Evolutionary conservation across 768 basidiomycete species (phyloP).

Genomic region (Grammothele lineata): DNA sequence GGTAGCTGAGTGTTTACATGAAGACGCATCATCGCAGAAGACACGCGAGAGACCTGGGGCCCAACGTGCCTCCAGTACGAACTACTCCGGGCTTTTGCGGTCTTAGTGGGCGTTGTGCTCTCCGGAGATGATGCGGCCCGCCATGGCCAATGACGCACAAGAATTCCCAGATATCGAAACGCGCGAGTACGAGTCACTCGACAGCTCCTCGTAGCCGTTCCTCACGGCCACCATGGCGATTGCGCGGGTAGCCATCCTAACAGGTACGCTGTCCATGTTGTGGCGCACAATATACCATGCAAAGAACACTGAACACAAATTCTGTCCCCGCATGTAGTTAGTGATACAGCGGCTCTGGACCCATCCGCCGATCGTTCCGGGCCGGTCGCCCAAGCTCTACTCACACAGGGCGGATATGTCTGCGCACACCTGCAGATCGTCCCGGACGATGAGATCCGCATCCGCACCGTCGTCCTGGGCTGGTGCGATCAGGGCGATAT

Average conservation of each 20-base stretch:
- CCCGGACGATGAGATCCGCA: slow-evolving; percentile 57
- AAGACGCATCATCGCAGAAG: no score
- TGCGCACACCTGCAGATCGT: slow-evolving; percentile 42
- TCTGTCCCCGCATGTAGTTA: no score
- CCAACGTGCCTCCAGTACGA: no score
- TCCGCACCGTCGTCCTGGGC: slow-evolving; percentile 42
- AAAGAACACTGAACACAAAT: neutral
- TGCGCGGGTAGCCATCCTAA: slow-evolving; percentile 26
- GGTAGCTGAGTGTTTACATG: no score
- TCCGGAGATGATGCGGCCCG: no score
- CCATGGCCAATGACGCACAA: no score
- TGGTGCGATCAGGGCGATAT: slow-evolving; percentile 45
- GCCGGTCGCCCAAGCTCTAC: slow-evolving; percentile 51
- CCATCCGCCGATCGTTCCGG: slow-evolving; percentile 59
- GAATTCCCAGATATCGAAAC: no score
- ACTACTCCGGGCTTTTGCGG: no score
- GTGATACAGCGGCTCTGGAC: slow-evolving; percentile 61
- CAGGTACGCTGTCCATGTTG: slow-evolving; percentile 22
- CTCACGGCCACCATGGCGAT: slow-evolving; percentile 11
- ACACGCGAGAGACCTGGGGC: no score
- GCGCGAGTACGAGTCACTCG: no score
- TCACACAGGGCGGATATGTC: slow-evolving; percentile 35
- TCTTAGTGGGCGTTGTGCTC: no score
- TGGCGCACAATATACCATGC: no score
- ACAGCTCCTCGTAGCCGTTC: neutral